Base-by-base conservation (phyloP, 2,329 filamentous ascomycete genomes). In the Pochonia chlamydosporia region DNA sequence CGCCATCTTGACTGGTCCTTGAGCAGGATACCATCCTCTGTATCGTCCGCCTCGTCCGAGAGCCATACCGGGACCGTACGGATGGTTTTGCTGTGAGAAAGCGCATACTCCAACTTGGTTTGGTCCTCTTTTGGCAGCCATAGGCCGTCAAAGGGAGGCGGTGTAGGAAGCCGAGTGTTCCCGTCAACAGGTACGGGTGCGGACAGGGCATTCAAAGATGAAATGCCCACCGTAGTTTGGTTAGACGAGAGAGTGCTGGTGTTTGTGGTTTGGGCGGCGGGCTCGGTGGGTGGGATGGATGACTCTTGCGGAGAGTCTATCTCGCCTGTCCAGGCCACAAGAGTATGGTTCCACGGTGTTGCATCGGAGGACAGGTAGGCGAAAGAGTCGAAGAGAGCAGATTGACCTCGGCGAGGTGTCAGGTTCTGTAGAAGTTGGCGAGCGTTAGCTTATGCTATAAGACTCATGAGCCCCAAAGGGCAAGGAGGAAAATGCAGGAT, bases 321-420 rank as follows among this genome's bases (percentile, higher is more conserved):
- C 65, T 97, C 92, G 49, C 92, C 92, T 3, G 92, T 96, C 92
- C 92, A 97, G 40, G 89, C 91, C 45, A 97, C 87, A 5, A 96
- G 79, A 1, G 85, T 93, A 69, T 96, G 92, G 58, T 90, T 89
- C 91, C 91, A 97, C 18, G 85, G 83, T 2, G 85, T 84, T 37
- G 86, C 78, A 47, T 85, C 76, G n/a, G 90, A 95, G 3, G 90
- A 88, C 39, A 97, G 81, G 67, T 95, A 85, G 47, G 85, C 81
- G 60, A 97, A 90, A 9, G 90, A 91, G 65, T 96, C 90, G 68
- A 95, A 95, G 28, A 97, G 78, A 14, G 92, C 90, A 11, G 92
- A 96, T 49, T 91, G 92, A 47, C 92, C 92, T 51, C 86, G 85
- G 23, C 91, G 87, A 51, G 82, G 74, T 57, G 81, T 82, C 47